These are phyloP conservation scores for Datura wrightii DNA, from an alignment of 257 asterid genomes.

Conservation along the genomic window DNA sequence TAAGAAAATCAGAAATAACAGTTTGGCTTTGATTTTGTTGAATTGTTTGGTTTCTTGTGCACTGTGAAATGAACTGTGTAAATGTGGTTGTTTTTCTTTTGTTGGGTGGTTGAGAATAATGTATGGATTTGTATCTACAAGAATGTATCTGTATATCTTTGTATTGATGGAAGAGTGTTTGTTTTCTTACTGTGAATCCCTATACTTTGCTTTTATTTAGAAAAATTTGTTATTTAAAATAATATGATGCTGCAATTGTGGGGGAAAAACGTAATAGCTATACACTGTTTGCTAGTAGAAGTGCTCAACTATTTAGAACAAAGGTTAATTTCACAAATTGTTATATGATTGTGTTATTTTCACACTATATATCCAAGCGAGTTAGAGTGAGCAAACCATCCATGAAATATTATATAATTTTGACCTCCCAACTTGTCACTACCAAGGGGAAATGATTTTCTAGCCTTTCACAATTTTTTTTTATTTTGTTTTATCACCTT, in stretches of 20 bases:
- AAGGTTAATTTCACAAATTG: no score
- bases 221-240: no score
- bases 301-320: no score
- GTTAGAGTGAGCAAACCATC: not conserved
- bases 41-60: not conserved
- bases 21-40: constrained; percentile 10
- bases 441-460: no score
- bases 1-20: not conserved
- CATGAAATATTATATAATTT: no score
- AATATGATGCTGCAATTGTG: no score
- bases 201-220: not conserved
- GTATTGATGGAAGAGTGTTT: not conserved
- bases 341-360: not conserved
- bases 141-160: not conserved
- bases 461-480: no score
- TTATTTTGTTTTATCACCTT: no score
- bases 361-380: not conserved
- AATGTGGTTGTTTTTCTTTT: not conserved
- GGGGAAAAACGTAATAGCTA: no score
- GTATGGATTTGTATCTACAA: not conserved
- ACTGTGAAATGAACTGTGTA: not conserved
- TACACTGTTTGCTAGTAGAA: no score
- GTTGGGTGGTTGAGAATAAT: not conserved
- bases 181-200: not conserved
- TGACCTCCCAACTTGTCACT: no score